These are phyloP conservation scores for Trichosporon inkin DNA, from an alignment of 1,284 basidiomycete species.

Conservation along the genomic window DNA sequence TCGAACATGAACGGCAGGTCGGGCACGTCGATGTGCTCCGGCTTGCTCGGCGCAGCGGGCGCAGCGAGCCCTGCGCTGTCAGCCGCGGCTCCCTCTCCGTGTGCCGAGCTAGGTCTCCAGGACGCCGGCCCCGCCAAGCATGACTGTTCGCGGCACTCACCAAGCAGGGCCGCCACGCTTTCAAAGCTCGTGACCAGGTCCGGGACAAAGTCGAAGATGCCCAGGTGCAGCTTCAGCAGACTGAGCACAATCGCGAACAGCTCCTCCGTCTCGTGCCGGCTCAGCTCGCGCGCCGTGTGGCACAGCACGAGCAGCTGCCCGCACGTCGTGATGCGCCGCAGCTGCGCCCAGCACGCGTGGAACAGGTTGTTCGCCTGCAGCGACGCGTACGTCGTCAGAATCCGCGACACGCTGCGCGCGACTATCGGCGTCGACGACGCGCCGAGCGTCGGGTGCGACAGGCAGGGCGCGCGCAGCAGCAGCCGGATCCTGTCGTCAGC, in stretches of 20 bases:
- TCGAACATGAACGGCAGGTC: conserved; percentile 24
- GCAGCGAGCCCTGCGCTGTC: conserved; percentile 13
- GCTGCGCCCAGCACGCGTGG: conserved; percentile 29
- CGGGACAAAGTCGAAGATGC: conserved; percentile 19
- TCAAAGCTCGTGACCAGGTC: conserved; percentile 21
- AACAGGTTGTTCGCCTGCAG: conserved; percentile 20
- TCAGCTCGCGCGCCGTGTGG: conserved; percentile 23
- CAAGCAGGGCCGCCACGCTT: conserved; percentile 18
- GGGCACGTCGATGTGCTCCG: conserved; percentile 2
- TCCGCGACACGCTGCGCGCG: conserved; percentile 25
- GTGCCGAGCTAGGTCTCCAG: not conserved
- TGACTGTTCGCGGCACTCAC: no score
- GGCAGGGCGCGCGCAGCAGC: conserved; percentile 24
- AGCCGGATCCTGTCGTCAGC: conserved; percentile 28
- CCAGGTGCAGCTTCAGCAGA: conserved; percentile 19
- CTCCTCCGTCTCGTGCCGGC: conserved; percentile 23
- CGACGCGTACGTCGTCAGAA: conserved; percentile 27
- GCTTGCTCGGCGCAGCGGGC: conserved; percentile 5
- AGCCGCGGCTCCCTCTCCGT: not conserved
- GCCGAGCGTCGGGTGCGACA: conserved; percentile 22
- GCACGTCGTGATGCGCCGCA: conserved; percentile 27
- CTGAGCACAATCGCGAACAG: conserved; percentile 20
- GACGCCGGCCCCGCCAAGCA: no score
- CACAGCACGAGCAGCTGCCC: conserved; percentile 31
- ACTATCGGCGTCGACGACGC: conserved; percentile 24